Evolutionary conservation across 2,329 filamentous ascomycete species (phyloP), one percentile per base, ranked within the genome.

Genomic region (Clonostachys solani): DNA sequence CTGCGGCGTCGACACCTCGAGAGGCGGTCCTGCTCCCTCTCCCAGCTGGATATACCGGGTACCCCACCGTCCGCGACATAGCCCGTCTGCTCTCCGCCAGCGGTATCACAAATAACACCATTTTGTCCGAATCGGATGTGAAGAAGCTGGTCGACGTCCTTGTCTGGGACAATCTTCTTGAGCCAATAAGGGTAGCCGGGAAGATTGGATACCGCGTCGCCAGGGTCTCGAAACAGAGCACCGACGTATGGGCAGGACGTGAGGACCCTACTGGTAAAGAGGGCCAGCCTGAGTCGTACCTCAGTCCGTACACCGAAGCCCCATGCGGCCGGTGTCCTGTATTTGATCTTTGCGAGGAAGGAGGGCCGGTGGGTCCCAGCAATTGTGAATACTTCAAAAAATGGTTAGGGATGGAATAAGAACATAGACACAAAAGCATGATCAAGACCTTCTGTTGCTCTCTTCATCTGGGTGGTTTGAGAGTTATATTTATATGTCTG

Each of bases 251-350:
- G 71, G 67, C 68, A 12, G 65, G 65, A 8, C 59, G 63, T 23
- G 64, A 70, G 13, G 65, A 68, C 17, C 60, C 62, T 12, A 59
- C 63, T 5, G 64, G 65, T 6, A 55, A 61, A 18, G 61, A 65
- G 35, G 65, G 60, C 6, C 73, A 67, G 5, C 73, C 56, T 48
- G 71, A 73, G 44, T 66, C 72, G 15, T 69, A 69, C 45, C 59
- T 76, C 54, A 95, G 92, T 56, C 88, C 88, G 5, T 82, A 92
- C 54, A 95, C 89, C 2, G 91, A 96, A 64, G 85, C 87, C 3
- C 94, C 94, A 1, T 99, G 94, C 65, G 92, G 92, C 3, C 78
- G 83, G 47, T 99, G 94, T 65, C 94, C 94, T 0, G 92, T 96
- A 3, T 96, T 96, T 63, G 87, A 94, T 49, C 77, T 97, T 3